These are phyloP conservation scores for Zymoseptoria crescenta DNA, from an alignment of 2,329 filamentous ascomycete genomes.

Conservation along the genomic window DNA sequence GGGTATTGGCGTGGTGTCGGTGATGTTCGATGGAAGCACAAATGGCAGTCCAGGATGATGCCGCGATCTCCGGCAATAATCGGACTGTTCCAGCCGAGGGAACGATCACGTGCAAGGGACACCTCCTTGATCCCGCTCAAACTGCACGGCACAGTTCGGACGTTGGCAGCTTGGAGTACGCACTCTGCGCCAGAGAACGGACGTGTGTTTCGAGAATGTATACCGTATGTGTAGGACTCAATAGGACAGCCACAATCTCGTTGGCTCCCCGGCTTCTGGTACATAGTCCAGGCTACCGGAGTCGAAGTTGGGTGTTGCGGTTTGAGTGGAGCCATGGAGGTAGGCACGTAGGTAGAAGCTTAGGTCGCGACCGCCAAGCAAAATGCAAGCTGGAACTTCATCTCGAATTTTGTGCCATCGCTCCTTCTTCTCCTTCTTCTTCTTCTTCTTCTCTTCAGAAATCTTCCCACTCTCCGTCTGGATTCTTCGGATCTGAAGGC, in stretches of 20 bases:
- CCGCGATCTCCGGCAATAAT: not conserved
- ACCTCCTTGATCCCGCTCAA: too few relatives aligned
- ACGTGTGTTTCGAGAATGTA: too few relatives aligned
- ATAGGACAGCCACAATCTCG: too few relatives aligned
- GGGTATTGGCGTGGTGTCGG: not conserved
- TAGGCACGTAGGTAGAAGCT: too few relatives aligned
- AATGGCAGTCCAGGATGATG: not conserved
- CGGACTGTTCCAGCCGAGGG: not conserved
- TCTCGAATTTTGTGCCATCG: not conserved
- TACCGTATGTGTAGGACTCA: too few relatives aligned
- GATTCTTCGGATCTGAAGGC: constrained; percentile 24
- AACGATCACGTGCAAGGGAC: not conserved
- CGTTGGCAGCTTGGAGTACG: too few relatives aligned
- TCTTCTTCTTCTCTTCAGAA: constrained; percentile 18
- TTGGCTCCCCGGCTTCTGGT: too few relatives aligned
- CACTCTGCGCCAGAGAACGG: too few relatives aligned
- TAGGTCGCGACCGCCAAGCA: constrained; percentile 1
- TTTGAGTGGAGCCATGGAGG: too few relatives aligned
- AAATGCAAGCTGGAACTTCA: not conserved
- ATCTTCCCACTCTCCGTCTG: constrained; percentile 26
- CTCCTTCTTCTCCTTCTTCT: constrained; percentile 4
- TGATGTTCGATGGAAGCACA: constrained; percentile 21
- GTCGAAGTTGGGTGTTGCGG: too few relatives aligned
- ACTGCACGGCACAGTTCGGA: too few relatives aligned
- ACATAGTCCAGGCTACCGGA: too few relatives aligned